Conservation (phyloP, 768 basidiomycete genomes). For the Tubosaeta sp. region DNA sequence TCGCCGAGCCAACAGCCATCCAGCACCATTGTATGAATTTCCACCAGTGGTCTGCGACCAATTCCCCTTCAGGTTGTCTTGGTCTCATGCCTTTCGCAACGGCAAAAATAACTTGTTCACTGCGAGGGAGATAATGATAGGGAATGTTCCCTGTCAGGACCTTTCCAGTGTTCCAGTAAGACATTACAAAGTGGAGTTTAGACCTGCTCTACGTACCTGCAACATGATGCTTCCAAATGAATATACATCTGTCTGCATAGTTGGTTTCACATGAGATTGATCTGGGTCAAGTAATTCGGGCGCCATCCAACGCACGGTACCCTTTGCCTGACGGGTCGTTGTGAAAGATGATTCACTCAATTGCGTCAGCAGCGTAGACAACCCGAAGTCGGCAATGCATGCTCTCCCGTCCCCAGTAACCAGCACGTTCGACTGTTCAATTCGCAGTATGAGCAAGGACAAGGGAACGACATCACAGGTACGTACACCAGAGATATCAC, state of each 20-base stretch:
- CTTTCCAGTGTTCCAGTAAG: not conserved
- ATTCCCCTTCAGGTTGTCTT: not conserved
- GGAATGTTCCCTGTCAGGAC: conserved; percentile 3
- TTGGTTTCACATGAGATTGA: not conserved
- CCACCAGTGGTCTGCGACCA: not conserved
- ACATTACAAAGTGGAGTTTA: too few species aligned
- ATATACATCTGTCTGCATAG: conserved; percentile 1
- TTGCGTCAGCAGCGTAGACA: not conserved
- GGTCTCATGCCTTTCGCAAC: not conserved
- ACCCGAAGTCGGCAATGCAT: conserved; percentile 10
- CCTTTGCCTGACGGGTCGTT: not conserved
- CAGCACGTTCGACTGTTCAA: not conserved
- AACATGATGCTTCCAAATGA: conserved; percentile 12
- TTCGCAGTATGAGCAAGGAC: not conserved
- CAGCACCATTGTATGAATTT: not conserved
- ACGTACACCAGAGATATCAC: not conserved
- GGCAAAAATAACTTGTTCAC: conserved; percentile 1
- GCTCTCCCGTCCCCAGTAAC: not conserved
- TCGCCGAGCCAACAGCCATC: not conserved
- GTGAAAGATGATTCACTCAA: not conserved
- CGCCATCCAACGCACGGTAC: not conserved
- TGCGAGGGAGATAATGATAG: not conserved
- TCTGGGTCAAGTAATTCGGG: not conserved
- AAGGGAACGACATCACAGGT: too few species aligned
- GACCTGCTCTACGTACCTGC: conserved; percentile 1